A percentile compares a stretch with the other conserved stretches of the same genome.
phyloP scores from a whole-genome alignment of 768 basidiomycete genomes.

The Gymnopilus dilepis region DNA sequence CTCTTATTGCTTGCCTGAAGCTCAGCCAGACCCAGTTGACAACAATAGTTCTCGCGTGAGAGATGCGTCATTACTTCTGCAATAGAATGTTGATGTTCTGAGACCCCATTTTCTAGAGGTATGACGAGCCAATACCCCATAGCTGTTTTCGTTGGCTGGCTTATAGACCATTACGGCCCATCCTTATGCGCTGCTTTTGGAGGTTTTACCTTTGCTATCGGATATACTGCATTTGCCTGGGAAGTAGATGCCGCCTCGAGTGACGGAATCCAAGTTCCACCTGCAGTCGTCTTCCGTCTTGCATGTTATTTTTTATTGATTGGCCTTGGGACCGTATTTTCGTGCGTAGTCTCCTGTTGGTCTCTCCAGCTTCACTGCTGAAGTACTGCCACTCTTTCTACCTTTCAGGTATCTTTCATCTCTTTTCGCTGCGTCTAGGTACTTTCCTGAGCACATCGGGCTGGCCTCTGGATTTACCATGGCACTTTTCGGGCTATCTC shows the following conservation, averaged over 20 bases:
- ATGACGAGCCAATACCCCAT: conserved; percentile 85
- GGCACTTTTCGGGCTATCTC: conserved; percentile 83
- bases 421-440: conserved; percentile 75
- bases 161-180: conserved; percentile 72
- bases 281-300: conserved; percentile 12
- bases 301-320: conserved; percentile 63
- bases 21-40: conserved; percentile 80
- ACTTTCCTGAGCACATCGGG: conserved; percentile 69
- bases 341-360: conserved; percentile 51
- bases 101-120: conserved; percentile 50
- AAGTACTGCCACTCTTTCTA: not conserved
- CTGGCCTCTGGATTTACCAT: conserved; percentile 69
- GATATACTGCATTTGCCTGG: conserved; percentile 67
- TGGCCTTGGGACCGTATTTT: conserved; percentile 73
- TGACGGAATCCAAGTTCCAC: not conserved
- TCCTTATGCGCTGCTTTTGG: conserved; percentile 69
- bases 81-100: no score
- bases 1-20: conserved; percentile 60
- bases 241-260: conserved; percentile 42
- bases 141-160: conserved; percentile 69
- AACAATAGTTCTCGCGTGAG: conserved; percentile 78
- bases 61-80: conserved; percentile 18
- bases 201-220: conserved; percentile 58
- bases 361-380: not conserved
- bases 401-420: conserved; percentile 65